phyloP scores from a whole-genome alignment of 148 eudicot species.

The Amaranthus hypochondriacus region DNA sequence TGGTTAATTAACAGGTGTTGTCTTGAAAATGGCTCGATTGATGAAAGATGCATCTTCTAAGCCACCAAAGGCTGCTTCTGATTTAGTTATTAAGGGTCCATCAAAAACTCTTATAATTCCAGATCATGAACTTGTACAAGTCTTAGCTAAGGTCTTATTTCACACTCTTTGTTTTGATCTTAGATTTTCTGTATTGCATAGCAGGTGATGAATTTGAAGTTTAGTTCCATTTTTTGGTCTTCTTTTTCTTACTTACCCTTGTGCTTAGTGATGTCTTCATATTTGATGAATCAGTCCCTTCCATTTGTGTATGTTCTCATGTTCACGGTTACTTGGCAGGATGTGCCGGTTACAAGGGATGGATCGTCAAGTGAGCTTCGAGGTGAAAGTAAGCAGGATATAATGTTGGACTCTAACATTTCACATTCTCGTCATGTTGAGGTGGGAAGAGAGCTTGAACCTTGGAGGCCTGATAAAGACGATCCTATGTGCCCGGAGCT shows the following conservation, averaged over 20 bases:
- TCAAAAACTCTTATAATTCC: slow-evolving; percentile 67
- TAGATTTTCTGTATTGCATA: background rate
- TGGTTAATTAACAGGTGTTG: slow-evolving; percentile 47
- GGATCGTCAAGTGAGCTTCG: slow-evolving; percentile 56
- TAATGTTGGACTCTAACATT: slow-evolving; percentile 81
- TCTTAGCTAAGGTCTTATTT: slow-evolving; percentile 69
- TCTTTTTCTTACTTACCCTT: background rate
- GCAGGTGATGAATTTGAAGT: background rate
- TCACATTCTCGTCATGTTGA: slow-evolving; percentile 73
- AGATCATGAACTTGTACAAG: slow-evolving; percentile 77
- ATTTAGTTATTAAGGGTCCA: slow-evolving; percentile 52
- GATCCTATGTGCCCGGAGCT: slow-evolving; percentile 62
- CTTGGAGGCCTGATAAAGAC: slow-evolving; percentile 86
- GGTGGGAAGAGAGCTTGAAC: slow-evolving; percentile 71
- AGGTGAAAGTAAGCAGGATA: slow-evolving; percentile 55
- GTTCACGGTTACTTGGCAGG: slow-evolving; percentile 41
- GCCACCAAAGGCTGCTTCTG: slow-evolving; percentile 49
- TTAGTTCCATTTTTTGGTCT: background rate
- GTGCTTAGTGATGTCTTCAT: background rate
- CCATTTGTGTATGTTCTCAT: background rate
- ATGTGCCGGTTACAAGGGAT: slow-evolving; percentile 62
- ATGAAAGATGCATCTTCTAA: slow-evolving; percentile 48
- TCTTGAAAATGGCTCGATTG: slow-evolving; percentile 81
- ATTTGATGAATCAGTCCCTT: background rate
- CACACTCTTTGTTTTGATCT: background rate